Evolutionary conservation across 768 basidiomycete genomes (phyloP).

Genomic region (Tylopilus rubrobrunneus): DNA sequence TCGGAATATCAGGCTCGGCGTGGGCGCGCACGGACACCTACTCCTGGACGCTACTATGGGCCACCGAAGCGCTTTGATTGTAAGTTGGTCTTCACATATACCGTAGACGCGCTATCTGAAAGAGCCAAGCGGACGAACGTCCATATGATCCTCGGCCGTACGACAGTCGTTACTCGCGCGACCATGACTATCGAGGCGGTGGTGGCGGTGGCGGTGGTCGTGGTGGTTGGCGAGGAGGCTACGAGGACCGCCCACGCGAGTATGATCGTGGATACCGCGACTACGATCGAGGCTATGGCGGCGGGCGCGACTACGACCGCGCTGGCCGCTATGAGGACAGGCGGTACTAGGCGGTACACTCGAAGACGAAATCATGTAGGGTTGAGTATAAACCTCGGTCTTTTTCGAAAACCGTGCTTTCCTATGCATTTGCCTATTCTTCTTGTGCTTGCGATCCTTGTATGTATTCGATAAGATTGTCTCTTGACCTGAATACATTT

Average conservation of each 20-base stretch:
- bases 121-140: slow-evolving; percentile 55
- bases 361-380: background rate
- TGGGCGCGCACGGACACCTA: slow-evolving; percentile 86
- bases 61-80: slow-evolving; percentile 79
- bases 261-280: slow-evolving; percentile 39
- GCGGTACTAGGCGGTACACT: slow-evolving; percentile 25
- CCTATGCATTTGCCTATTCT: background rate
- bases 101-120: background rate
- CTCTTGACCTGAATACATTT: slow-evolving; percentile 19
- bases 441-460: slow-evolving; percentile 6
- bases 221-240: slow-evolving; percentile 19
- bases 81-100: slow-evolving; percentile 31
- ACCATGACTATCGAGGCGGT: slow-evolving; percentile 49
- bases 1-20: slow-evolving; percentile 64
- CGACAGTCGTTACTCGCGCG: slow-evolving; percentile 79
- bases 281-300: slow-evolving; percentile 34
- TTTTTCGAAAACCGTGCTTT: background rate
- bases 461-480: slow-evolving; percentile 23
- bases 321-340: slow-evolving; percentile 41
- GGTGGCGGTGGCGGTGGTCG: slow-evolving; percentile 20
- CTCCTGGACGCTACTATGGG: slow-evolving; percentile 92
- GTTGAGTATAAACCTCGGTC: slow-evolving; percentile 1
- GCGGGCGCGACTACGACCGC: slow-evolving; percentile 38
- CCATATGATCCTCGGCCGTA: slow-evolving; percentile 92
- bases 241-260: slow-evolving; percentile 32